phyloP scores from a whole-genome alignment of 2,329 filamentous ascomycete species.

The Escovopsis weberi region DNA sequence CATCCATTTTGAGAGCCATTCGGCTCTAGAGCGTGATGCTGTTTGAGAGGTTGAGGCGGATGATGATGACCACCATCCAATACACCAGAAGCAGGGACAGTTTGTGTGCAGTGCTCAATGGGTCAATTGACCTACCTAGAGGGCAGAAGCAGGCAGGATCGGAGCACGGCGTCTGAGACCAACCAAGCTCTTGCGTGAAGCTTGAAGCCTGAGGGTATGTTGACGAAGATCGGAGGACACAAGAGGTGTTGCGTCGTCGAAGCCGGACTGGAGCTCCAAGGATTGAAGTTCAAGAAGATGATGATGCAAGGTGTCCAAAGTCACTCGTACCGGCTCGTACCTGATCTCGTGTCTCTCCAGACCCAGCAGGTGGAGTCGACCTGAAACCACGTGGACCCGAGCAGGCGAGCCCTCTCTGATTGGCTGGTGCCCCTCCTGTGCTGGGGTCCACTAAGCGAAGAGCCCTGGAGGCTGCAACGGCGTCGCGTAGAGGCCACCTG shows the following conservation, averaged over 20 bases:
- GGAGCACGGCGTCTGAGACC: not conserved
- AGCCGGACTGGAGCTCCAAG: no score
- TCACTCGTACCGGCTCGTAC: not conserved
- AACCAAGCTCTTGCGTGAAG: constrained; percentile 2
- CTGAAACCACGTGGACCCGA: no score
- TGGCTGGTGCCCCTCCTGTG: no score
- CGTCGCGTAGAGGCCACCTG: no score
- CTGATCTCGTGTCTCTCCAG: no score
- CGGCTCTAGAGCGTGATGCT: not conserved
- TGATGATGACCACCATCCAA: not conserved
- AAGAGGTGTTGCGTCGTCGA: not conserved
- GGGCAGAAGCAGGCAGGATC: constrained; percentile 1
- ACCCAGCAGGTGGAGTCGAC: no score
- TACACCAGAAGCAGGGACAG: constrained; percentile 1
- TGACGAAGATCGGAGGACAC: not conserved
- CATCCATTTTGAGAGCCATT: not conserved
- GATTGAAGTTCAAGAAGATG: no score
- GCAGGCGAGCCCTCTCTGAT: no score
- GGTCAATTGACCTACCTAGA: constrained; percentile 4
- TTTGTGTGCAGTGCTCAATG: constrained; percentile 9
- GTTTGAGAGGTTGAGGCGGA: not conserved
- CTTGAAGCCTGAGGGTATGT: not conserved
- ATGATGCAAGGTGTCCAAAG: constrained; percentile 19
- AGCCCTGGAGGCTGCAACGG: no score
- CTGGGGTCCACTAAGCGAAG: no score